Evolutionary conservation across 805 yeast species (phyloP), one percentile per base, ranked within the genome.

Genomic region (Hanseniaspora singularis): DNA sequence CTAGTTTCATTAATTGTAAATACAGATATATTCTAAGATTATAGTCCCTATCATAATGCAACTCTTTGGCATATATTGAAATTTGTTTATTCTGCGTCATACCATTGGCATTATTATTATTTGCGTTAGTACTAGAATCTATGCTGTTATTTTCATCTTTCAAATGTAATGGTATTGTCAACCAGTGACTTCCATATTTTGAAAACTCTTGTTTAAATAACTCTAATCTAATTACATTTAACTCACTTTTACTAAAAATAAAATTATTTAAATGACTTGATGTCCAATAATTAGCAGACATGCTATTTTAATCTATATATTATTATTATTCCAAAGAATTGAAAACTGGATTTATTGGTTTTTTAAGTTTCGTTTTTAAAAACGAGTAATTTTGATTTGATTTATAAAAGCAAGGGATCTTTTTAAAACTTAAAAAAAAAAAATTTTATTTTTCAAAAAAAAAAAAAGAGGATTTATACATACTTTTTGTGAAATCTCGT

Each of bases 241-340:
- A 34, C n/a, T 37, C 41, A 16, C 38, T 32, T 18, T 37, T 44
- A 8, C 41, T 37, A 18, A 37, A 44, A 30, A 44, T 18, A 16
- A 37, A 37, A 15, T 37, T 23, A 3, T 64, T 66, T 37, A 94
- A 63, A 57, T 88, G 96, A 1, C 94, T 76, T 2, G 95, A 84
- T 15, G 70, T 70, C 95, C 95, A 85, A 61, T 79, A 88, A 58
- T 82, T 82, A 0, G 94, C 95, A 2, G 92, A 78, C 95, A 66
- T 64, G 14, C 3, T 38, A 15, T 3, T 12, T 40, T 1, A 9
- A 7, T 26, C 12, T 16, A n/a, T n/a, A n/a, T n/a, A n/a, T n/a
- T n/a, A n/a, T n/a, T n/a, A n/a, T n/a, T n/a, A n/a, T n/a, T n/a
- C n/a, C n/a, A n/a, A n/a, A n/a, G n/a, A n/a, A n/a, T n/a, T n/a